phyloP scores from a whole-genome alignment of 1,284 basidiomycete genomes.

The Rhodotorula sp. region DNA sequence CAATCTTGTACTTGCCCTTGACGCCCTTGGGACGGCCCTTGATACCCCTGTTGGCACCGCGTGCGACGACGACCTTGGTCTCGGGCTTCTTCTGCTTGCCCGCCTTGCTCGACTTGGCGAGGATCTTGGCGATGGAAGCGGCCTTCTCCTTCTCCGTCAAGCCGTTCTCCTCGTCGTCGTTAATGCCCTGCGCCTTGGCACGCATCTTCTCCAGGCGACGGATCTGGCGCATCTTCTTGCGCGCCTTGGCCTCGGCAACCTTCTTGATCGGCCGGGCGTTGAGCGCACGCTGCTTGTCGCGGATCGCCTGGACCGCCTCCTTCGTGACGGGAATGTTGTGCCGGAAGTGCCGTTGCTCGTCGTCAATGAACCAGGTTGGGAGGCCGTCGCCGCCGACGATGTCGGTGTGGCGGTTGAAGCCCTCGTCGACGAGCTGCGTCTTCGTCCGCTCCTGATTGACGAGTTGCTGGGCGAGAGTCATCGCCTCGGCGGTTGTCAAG shows the following conservation, averaged over 20 bases:
- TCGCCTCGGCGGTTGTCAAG: constrained; percentile 83
- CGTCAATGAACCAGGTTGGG: constrained; percentile 95
- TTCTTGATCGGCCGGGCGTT: constrained; percentile 99
- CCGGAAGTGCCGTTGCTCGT: constrained; percentile 90
- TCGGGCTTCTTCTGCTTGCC: constrained; percentile 60
- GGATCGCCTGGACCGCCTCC: constrained; percentile 82
- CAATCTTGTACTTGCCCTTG: constrained; percentile 74
- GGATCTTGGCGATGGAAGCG: constrained; percentile 84
- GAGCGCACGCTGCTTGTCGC: constrained; percentile 86
- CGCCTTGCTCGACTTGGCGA: constrained; percentile 69
- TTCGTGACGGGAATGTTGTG: constrained; percentile 94
- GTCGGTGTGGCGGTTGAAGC: constrained; percentile 78
- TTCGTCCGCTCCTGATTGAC: constrained; percentile 90
- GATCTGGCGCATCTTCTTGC: constrained; percentile 89
- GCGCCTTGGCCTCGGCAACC: constrained; percentile 93
- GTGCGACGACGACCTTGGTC: constrained; percentile 86
- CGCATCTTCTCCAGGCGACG: constrained; percentile 85
- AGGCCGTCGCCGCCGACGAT: constrained; percentile 81
- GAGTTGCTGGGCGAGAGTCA: constrained; percentile 85
- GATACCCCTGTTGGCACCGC: constrained; percentile 80
- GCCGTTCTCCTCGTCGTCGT: constrained; percentile 64
- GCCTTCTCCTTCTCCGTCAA: constrained; percentile 94
- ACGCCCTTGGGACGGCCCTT: constrained; percentile 94
- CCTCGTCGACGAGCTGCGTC: constrained; percentile 86
- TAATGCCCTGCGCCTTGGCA: constrained; percentile 95